Conservation (phyloP, 225 moss, liverwort and hornwort genomes). For the Polytrichum formosum region DNA sequence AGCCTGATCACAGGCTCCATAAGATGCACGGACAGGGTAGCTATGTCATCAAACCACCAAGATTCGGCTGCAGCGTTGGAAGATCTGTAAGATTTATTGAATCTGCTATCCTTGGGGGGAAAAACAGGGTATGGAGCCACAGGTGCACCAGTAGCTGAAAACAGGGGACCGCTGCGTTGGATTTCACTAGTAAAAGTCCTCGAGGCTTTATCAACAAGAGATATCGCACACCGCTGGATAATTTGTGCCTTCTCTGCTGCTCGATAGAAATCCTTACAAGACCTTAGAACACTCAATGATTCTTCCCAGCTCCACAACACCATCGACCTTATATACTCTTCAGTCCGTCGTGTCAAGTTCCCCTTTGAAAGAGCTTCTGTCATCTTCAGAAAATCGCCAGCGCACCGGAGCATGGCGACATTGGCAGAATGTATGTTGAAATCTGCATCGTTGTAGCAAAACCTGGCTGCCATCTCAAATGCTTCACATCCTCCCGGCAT, state of each 20-base stretch:
- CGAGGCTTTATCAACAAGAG: constrained; percentile 60
- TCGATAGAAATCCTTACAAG: constrained; percentile 65
- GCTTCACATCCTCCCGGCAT: constrained; percentile 80
- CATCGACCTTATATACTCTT: constrained; percentile 67
- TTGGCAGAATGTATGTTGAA: constrained; percentile 63
- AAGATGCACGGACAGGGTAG: constrained; percentile 75
- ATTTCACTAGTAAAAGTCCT: constrained; percentile 13
- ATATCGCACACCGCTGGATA: constrained; percentile 70
- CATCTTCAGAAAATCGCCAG: constrained; percentile 82
- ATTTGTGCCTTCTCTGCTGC: constrained; percentile 68
- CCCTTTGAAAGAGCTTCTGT: constrained; percentile 61
- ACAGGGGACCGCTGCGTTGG: too few species aligned
- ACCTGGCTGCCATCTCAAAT: constrained; percentile 76
- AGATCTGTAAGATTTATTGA: constrained; percentile 70
- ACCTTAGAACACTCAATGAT: constrained; percentile 60
- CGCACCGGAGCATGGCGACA: constrained; percentile 79
- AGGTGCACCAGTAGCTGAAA: constrained; percentile 17
- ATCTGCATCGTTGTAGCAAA: constrained; percentile 53
- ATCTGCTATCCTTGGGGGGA: constrained; percentile 52
- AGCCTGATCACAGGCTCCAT: constrained; percentile 74
- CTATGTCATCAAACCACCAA: constrained; percentile 93
- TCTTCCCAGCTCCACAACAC: constrained; percentile 94
- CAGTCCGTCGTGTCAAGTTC: constrained; percentile 61
- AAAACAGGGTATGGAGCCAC: constrained; percentile 63
- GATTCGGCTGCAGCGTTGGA: constrained; percentile 69